Conservation (phyloP, 345 rosid genomes). For the Erucastrum elatum region DNA sequence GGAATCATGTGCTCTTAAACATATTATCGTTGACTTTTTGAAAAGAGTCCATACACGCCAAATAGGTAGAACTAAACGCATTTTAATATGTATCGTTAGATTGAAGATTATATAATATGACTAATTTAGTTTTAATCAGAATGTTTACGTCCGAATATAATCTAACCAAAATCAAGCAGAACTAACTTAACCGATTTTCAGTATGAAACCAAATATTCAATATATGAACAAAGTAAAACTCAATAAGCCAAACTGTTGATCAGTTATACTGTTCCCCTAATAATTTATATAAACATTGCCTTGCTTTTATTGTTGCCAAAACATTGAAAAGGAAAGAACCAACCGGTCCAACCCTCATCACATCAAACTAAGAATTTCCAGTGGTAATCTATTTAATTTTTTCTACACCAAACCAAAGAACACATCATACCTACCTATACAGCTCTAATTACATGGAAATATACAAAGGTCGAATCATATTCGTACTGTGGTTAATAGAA, state of each 20-base stretch:
- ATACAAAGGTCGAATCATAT: slow-evolving; percentile 26
- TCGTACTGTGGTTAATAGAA: slow-evolving; percentile 14
- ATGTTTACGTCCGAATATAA: background rate
- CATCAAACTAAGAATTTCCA: background rate
- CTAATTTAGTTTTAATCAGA: background rate
- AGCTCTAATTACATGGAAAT: background rate
- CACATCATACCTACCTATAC: background rate
- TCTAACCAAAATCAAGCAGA: background rate
- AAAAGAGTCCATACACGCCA: too few relatives aligned
- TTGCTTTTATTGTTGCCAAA: background rate
- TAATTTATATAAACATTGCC: background rate
- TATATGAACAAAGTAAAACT: background rate
- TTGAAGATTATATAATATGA: slow-evolving; percentile 5
- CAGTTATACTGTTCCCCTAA: background rate
- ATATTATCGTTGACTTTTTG: too few relatives aligned
- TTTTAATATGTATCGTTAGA: slow-evolving; percentile 10
- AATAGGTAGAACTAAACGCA: background rate
- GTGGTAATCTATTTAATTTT: background rate
- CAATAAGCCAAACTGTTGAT: background rate
- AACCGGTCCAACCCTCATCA: background rate
- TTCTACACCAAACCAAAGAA: background rate
- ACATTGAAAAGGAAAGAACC: background rate
- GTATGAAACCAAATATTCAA: background rate
- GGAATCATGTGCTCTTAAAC: slow-evolving; percentile 28
- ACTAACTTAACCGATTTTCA: background rate